These are phyloP conservation scores for Cornus controversa DNA, from an alignment of 148 eudicot species.

Conservation along the genomic window DNA sequence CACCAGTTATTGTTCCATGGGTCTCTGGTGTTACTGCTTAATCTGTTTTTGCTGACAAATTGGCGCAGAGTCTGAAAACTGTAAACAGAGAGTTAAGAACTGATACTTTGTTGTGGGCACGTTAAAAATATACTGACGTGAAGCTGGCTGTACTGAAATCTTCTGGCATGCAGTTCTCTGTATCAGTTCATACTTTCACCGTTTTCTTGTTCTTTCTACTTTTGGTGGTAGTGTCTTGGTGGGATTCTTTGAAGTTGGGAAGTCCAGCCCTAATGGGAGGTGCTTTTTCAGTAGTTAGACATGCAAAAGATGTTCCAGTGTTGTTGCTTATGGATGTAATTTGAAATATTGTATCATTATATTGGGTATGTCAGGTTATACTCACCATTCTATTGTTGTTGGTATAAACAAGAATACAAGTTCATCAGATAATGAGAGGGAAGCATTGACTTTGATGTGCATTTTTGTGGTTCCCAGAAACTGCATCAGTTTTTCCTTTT, in stretches of 20 bases:
- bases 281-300: neutral
- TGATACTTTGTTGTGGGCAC: neutral
- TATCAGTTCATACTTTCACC: neutral
- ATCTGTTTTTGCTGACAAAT: constrained; percentile 12
- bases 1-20: constrained; percentile 86
- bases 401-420: too few relatives aligned
- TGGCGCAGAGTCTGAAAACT: neutral
- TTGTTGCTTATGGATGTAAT: constrained; percentile 5
- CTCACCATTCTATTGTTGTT: neutral
- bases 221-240: neutral
- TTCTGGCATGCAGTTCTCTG: neutral
- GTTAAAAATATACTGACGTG: neutral
- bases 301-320: neutral
- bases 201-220: neutral
- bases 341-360: constrained; percentile 3
- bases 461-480: too few relatives aligned
- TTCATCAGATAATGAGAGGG: too few relatives aligned
- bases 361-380: neutral
- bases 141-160: constrained; percentile 1
- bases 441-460: too few relatives aligned
- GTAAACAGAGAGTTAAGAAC: constrained; percentile 2
- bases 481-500: too few relatives aligned
- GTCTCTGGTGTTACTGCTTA: constrained; percentile 65
- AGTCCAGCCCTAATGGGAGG: constrained; percentile 1
- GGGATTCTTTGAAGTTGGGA: constrained; percentile 10